A percentile compares a stretch with the other conserved stretches of the same genome.
Evolutionary conservation across 345 rosid species (phyloP).

Genomic region (Dovyalis caffra): DNA sequence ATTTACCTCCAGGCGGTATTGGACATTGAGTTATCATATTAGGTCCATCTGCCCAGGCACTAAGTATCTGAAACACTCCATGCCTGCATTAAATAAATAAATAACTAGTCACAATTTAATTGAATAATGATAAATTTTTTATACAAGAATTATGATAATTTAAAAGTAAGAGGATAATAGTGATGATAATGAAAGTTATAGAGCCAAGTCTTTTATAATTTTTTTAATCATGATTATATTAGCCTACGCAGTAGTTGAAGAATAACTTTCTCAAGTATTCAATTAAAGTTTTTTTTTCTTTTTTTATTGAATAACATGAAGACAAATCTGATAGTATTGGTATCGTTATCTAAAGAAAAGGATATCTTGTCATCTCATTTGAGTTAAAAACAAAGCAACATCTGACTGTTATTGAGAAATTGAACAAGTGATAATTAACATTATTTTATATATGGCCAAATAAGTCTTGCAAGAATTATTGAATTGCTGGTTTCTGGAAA

Average conservation of each 20-base stretch:
- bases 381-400: not conserved
- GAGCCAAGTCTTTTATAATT: not conserved
- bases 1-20: slow-evolving; percentile 56
- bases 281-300: no score
- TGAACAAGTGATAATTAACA: no score
- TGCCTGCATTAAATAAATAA: slow-evolving; percentile 48
- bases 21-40: slow-evolving; percentile 79
- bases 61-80: slow-evolving; percentile 63
- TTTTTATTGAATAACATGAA: not conserved
- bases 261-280: not conserved
- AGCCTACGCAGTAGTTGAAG: not conserved
- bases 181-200: not conserved
- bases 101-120: not conserved
- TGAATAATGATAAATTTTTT: not conserved
- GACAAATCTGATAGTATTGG: no score
- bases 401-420: no score
- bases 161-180: no score
- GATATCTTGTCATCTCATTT: not conserved
- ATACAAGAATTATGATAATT: no score
- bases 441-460: no score
- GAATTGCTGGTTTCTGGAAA: no score
- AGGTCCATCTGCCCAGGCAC: slow-evolving; percentile 90
- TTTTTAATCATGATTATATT: not conserved
- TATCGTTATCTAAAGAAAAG: not conserved
- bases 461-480: no score